Base-by-base conservation (phyloP, 441 rosid genomes). In the Erysimum cheiri region DNA sequence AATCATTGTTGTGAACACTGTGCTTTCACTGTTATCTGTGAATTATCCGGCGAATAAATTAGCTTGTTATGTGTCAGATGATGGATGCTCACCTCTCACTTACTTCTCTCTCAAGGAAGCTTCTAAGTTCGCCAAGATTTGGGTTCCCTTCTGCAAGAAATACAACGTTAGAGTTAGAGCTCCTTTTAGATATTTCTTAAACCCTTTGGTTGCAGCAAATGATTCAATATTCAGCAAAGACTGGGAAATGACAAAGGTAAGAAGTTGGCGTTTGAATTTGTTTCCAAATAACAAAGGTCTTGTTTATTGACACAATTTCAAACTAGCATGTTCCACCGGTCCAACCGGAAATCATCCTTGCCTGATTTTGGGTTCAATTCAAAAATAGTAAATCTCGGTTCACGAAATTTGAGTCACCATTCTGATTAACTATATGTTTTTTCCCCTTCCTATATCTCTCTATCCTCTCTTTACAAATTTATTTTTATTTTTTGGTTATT, bases 11-110 rank as follows among this genome's bases (percentile, higher is more conserved):
- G 73, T 82, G 59, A 89, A 91, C 84, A 89, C 93, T 0, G 89
- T 91, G 32, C 71, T 91, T 12, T 91, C 97, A 1, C 62, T 89
- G 33, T 14, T 91, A 79, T 92, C 96, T 0, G 80, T 89, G 13
- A 90, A 91, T 62, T 91, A 91, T 70, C 97, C 96, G 4, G 83
- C 79, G 8, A 60, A 85, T 4, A 89, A 83, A 65, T 74, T 91
- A 6, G 91, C 96, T 3, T 89, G 93, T 81, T 89, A 89, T 57
- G 82, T 91, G 0, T 91, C 97, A 0, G 96, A 91, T 13, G 96
- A 89, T 8, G 90, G 89, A 66, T 66, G 77, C 28, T 89, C 97
- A 3, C 77, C 83, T 43, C 64, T 81, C 59, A 84, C 77, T 44
- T 87, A 70, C 73, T 84, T 81, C 48, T 80, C 92, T 64, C 79